Percentiles rank a stretch among this genome's conserved stretches.
Evolutionary conservation across 2,329 filamentous ascomycete genomes (phyloP).

Genomic region (Xylaria sp.): DNA sequence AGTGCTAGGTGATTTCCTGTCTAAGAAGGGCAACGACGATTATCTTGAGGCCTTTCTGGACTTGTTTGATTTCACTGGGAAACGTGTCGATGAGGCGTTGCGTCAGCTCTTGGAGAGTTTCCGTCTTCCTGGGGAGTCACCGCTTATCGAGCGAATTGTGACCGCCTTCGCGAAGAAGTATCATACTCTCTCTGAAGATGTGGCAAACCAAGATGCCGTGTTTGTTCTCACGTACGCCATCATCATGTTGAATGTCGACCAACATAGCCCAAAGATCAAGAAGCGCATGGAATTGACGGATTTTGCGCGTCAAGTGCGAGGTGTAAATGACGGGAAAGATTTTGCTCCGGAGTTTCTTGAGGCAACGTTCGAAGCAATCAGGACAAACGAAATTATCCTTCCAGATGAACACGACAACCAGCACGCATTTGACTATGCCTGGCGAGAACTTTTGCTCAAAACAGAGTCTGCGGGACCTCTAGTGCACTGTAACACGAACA

Average conservation of each 20-base stretch:
- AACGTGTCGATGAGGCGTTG: constrained; percentile 89
- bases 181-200: constrained; percentile 74
- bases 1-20: constrained; percentile 89
- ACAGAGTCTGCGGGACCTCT: constrained; percentile 79
- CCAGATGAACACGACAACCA: constrained; percentile 98
- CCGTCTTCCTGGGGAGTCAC: constrained; percentile 90
- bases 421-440: constrained; percentile 95
- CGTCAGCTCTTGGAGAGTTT: constrained; percentile 90
- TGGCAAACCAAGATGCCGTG: constrained; percentile 86
- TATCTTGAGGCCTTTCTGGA: constrained; percentile 86
- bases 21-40: constrained; percentile 88
- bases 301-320: constrained; percentile 89
- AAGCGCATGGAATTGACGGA: constrained; percentile 86
- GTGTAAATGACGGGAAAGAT: constrained; percentile 85
- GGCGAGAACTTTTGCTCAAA: constrained; percentile 93
- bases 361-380: constrained; percentile 90
- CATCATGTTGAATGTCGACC: constrained; percentile 97
- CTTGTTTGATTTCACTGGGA: constrained; percentile 86
- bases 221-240: constrained; percentile 95
- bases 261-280: constrained; percentile 92
- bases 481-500: constrained; percentile 85
- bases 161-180: constrained; percentile 89
- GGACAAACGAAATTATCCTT: constrained; percentile 91
- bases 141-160: constrained; percentile 92
- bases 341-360: constrained; percentile 86